Base-by-base conservation (phyloP, 208 protist species). In the Leishmania amazonensis region DNA sequence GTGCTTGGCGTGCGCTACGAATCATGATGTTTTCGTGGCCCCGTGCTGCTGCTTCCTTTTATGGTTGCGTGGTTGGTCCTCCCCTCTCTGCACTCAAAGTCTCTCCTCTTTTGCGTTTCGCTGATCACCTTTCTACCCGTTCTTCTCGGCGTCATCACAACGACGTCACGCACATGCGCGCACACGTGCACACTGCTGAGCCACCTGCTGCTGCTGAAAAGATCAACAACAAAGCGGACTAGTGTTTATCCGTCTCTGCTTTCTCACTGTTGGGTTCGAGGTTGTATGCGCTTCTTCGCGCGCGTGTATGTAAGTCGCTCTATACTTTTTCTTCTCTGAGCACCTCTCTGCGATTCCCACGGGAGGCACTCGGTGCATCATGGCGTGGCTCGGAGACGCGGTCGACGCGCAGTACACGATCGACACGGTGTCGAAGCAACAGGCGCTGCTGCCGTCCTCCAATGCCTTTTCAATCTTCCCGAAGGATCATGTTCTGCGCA, bases 401-500 rank as follows among this genome's bases (percentile, higher is more conserved):
- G 78, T 85, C 24, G 89, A 85, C 21, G 86, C 92, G 51, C 93
- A 96, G 87, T 89, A 90, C 80, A 88, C 89, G 58, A 80, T 98
- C 17, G 86, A 92, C 67, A 94, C 88, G 31, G 91, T 98, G 51
- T 82, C 89, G 40, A 97, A 97, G 87, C 94, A 97, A 86, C 94
- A 95, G 83, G 82, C 84, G 40, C 71, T 84, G 53, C 79, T 97
- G 70, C 93, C 90, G 9, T 76, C 85, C 6, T 96, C 94, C 21
- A 83, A 88, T 31, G 88, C 86, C 54, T 96, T 97, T 60, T 92
- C 95, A 11, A 85, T 87, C 64, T 92, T 96, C 53, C 91, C 94
- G 0, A 88, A 93, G 78, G 95, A 91, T 58, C 85, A 92, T 64
- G 94, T 97, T 7, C 83, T 96, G 68, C 93, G 95, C 35, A 89